Evolutionary conservation across 805 yeast species (phyloP), one percentile per base, ranked within the genome.

Genomic region (Candida endomychidarum): DNA sequence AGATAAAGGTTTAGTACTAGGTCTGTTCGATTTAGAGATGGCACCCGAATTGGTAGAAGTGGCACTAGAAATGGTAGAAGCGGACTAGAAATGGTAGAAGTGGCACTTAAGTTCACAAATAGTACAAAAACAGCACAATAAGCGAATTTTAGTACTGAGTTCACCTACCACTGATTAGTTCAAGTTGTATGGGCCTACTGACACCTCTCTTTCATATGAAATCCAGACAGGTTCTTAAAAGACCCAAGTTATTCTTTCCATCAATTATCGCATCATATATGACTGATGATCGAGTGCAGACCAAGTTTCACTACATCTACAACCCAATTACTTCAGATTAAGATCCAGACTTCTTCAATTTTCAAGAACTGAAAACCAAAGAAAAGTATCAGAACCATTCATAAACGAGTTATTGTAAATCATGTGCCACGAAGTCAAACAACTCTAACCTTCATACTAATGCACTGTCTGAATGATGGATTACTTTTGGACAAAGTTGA

Each of bases 401-500:
- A 34, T 16, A 23, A 23, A 14, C 29, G 15, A 16, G 24, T 22
- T 5, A 4, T 22, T 16, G 37, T 10, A 34, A 14, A 22, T 12
- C 32, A 28, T 15, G 28, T 14, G 21, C 21, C 5, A 12, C 19
- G 5, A n/a, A 24, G 16, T 24, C 41, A 49, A 39, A 51, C 38
- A 42, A 47, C 20, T 15, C 5, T 14, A 32, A 34, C 15, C 37
- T 54, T 56, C 61, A 61, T 60, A 58, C 42, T 51, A 58, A 56
- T 65, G 83, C 78, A 79, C 85, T 79, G 85, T 79, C 85, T 78
- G 38, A 62, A 80, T 71, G 80, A 75, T 69, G 83, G 83, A 75
- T 66, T 58, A 71, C 70, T 74, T 77, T 77, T 75, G 82, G 82
- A 79, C 81, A 78, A 77, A 78, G 82, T 77, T 32, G 26, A 32